phyloP scores from a whole-genome alignment of 352 stramenopile genomes.

The Globisporangium nodosum region DNA sequence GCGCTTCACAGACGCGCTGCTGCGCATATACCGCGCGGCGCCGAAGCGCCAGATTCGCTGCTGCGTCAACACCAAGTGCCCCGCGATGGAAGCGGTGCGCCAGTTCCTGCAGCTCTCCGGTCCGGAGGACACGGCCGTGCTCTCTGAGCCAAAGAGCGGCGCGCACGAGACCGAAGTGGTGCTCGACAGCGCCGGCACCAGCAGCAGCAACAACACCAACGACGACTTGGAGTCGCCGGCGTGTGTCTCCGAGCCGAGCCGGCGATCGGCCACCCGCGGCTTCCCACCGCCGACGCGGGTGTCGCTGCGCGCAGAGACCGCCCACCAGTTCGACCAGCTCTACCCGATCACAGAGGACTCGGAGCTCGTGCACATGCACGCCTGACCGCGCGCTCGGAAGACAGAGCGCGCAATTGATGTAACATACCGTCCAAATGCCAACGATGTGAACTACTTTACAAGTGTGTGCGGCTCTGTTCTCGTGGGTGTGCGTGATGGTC shows the following conservation, averaged over 20 bases:
- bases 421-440: not conserved
- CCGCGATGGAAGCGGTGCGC: constrained; percentile 33
- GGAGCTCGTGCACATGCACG: constrained; percentile 24
- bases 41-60: constrained; percentile 44
- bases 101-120: constrained; percentile 40
- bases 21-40: constrained; percentile 42
- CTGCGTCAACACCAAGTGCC: constrained; percentile 53
- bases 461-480: not conserved
- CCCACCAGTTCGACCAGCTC: constrained; percentile 33
- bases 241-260: not conserved
- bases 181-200: too few relatives aligned
- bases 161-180: not conserved
- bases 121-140: constrained; percentile 12
- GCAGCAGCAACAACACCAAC: not conserved
- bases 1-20: constrained; percentile 42
- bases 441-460: not conserved
- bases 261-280: constrained; percentile 4
- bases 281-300: constrained; percentile 18
- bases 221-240: not conserved
- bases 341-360: constrained; percentile 54
- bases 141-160: not conserved
- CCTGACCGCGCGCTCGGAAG: not conserved
- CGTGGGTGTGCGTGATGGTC: not conserved
- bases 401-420: not conserved
- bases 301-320: constrained; percentile 14